Evolutionary conservation across 371 early-diverging fungal genomes (phyloP), one percentile per base, ranked within the genome.

Genomic region (Lichtheimia hyalospora): DNA sequence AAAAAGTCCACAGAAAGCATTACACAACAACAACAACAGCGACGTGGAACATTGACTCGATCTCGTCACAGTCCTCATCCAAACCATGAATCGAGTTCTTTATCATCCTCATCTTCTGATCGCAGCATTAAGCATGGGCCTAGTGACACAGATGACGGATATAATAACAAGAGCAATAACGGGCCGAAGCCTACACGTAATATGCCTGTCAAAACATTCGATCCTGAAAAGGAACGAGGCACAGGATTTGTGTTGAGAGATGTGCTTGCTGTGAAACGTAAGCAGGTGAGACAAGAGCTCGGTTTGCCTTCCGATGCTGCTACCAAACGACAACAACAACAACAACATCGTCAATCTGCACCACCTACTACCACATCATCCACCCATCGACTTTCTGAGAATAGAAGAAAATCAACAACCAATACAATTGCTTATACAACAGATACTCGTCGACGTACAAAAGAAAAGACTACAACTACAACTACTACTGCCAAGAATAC

Each of bases 261-360:
- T 55, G 59, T 70, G 20, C 60, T 76, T 16, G 62, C 65, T 51
- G 63, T 57, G 43, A 70, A 73, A 63, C 66, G 71, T 48, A 64
- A 44, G 51, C 48, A 57, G 25, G 70, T 63, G 15, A 55, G 63
- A 51, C 63, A 69, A 62, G 75, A 67, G 23, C 64, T 69, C 60
- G 66, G 62, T 42, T 39, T 66, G 42, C 27, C 44, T 50, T 63
- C 63, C 56, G 64, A 67, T 62, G 52, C 43, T 61, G 16, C 23
- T 55, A 56, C 46, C 28, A 62, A 52, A 40, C 28, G 46, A 28
- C 54, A 49, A 24, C 49, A 58, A 39, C 42, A 52, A 18, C 58
- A 57, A 20, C 59, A 34, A 24, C 20, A 54, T 34, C 34, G 34
- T 34, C 34, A 34, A 34, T 34, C 34, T 34, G 24, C 27, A 54